Percentiles rank a stretch among this genome's conserved stretches.
phyloP scores from a whole-genome alignment of 495 filamentous ascomycete species.

The Penicillium paxilli region DNA sequence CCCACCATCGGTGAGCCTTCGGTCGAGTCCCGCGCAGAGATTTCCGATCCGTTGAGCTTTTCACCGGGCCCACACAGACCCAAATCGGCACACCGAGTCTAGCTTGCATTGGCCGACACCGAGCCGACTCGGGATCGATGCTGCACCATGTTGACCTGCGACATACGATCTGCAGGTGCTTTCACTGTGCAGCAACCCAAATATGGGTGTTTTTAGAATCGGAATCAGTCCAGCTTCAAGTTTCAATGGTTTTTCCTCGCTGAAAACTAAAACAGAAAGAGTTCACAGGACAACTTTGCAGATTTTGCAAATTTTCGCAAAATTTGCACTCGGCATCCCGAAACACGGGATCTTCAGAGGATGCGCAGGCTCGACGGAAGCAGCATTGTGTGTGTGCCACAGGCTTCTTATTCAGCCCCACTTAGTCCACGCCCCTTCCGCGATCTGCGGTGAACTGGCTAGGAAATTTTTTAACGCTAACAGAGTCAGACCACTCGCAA shows the following conservation, averaged over 20 bases:
- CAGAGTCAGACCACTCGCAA: conserved; percentile 8
- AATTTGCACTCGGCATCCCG: conserved; percentile 19
- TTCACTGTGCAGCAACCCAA: background rate
- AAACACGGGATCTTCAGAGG: conserved; percentile 14
- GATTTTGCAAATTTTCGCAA: no score
- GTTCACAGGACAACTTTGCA: background rate
- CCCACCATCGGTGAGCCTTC: conserved; percentile 27
- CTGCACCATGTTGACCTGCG: background rate
- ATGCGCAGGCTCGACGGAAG: conserved; percentile 11
- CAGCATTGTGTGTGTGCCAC: no score
- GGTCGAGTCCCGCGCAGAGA: conserved; percentile 24
- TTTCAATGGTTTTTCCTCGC: background rate
- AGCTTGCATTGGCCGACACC: conserved; percentile 15
- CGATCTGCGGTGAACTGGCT: conserved; percentile 21
- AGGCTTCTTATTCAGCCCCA: conserved; percentile 19
- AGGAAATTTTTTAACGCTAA: conserved; percentile 6
- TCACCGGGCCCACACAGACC: conserved; percentile 15
- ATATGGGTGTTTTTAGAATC: background rate
- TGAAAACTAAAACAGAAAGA: background rate
- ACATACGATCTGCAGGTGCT: background rate
- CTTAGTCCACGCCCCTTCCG: conserved; percentile 17
- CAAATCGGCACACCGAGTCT: conserved; percentile 32
- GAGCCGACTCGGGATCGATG: conserved; percentile 24
- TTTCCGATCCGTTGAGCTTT: conserved; percentile 19
- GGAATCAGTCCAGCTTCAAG: background rate